Percentiles rank a stretch among this genome's conserved stretches.
These are phyloP conservation scores for Peronospora belbahrii DNA, from an alignment of 352 stramenopile genomes.

Conservation along the genomic window DNA sequence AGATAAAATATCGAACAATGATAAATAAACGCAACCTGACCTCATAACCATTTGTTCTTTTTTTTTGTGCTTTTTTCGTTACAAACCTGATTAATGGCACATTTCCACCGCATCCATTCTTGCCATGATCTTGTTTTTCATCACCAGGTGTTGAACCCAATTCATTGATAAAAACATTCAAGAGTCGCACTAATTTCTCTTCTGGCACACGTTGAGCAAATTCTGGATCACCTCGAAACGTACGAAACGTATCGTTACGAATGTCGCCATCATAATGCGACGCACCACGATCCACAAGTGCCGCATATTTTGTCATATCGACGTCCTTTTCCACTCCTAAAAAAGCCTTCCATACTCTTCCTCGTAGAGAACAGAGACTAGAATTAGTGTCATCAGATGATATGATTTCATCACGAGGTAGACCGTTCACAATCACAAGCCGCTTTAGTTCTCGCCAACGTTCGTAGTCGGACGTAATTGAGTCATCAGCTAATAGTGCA, in stretches of 20 bases:
- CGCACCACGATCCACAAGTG: constrained; percentile 64
- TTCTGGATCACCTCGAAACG: constrained; percentile 80
- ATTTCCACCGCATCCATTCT: constrained; percentile 20
- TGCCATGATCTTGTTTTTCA: constrained; percentile 14
- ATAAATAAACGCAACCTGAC: background rate
- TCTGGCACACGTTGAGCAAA: constrained; percentile 87
- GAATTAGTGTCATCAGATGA: constrained; percentile 1
- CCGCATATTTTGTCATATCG: constrained; percentile 52
- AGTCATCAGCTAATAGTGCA: constrained; percentile 13
- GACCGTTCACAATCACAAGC: constrained; percentile 70
- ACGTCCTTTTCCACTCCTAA: constrained; percentile 66
- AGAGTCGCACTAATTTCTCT: constrained; percentile 83
- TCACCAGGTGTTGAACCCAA: constrained; percentile 33
- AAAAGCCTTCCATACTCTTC: constrained; percentile 86
- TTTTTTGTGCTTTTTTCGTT: background rate
- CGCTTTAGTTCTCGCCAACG: constrained; percentile 78
- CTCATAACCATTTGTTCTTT: no score
- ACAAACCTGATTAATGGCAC: constrained; percentile 37
- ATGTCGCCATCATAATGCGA: constrained; percentile 84
- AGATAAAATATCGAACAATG: background rate
- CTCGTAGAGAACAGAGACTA: constrained; percentile 56
- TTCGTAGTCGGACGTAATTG: constrained; percentile 60
- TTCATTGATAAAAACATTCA: constrained; percentile 90
- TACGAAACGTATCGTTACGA: constrained; percentile 89
- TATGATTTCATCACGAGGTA: constrained; percentile 42